These are phyloP conservation scores for Trichoderma gamsii DNA, from an alignment of 495 filamentous ascomycete genomes.

Conservation along the genomic window DNA sequence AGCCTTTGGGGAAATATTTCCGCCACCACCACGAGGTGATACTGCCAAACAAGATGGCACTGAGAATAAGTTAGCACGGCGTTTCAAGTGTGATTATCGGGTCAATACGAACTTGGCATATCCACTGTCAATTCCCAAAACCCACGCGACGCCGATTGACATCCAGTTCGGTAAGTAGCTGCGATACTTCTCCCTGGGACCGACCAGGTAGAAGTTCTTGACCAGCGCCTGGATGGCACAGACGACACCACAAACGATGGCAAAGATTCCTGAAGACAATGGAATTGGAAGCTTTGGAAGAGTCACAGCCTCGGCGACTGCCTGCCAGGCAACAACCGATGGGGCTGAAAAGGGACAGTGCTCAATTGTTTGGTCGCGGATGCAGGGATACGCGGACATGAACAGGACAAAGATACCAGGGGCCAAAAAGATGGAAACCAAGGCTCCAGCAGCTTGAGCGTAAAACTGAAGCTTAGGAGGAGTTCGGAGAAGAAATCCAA, in stretches of 20 bases:
- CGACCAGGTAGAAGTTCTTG: conserved; percentile 52
- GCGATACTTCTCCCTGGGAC: conserved; percentile 43
- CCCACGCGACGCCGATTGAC: conserved; percentile 57
- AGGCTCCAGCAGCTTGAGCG: conserved; percentile 50
- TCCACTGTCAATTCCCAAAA: conserved; percentile 31
- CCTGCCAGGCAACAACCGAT: conserved; percentile 59
- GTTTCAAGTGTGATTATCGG: neutral
- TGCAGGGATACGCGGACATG: conserved; percentile 53
- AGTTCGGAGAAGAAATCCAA: conserved; percentile 53
- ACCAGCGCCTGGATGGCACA: conserved; percentile 47
- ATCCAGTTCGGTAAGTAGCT: conserved; percentile 62
- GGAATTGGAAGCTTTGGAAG: conserved; percentile 54
- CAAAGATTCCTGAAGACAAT: conserved; percentile 47
- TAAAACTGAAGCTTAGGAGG: conserved; percentile 54
- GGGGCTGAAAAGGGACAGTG: conserved; percentile 48
- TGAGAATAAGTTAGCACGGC: conserved; percentile 16
- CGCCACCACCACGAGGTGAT: conserved; percentile 52
- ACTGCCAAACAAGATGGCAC: conserved; percentile 54
- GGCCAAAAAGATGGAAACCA: conserved; percentile 52
- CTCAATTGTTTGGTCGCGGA: conserved; percentile 9
- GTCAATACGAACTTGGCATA: conserved; percentile 9
- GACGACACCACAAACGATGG: conserved; percentile 48
- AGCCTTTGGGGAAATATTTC: conserved; percentile 48
- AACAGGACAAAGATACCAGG: conserved; percentile 55
- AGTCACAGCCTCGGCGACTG: conserved; percentile 59